Percentiles rank a stretch among this genome's conserved stretches.
These are phyloP conservation scores for Pachysandra terminalis DNA, from an alignment of 164 flowering plant genomes.

Conservation along the genomic window DNA sequence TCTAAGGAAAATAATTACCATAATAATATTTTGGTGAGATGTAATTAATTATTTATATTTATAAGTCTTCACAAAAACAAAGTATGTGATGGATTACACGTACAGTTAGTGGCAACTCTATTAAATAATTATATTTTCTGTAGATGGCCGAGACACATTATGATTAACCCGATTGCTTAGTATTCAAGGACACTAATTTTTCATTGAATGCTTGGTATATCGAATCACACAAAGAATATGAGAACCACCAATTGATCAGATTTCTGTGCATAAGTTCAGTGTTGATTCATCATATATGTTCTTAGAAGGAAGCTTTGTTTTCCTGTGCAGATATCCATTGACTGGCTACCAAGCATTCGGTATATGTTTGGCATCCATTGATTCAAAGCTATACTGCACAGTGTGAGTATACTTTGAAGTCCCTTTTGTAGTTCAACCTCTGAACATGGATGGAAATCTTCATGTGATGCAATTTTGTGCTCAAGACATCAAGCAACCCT, in stretches of 20 bases:
- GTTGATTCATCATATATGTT: not conserved
- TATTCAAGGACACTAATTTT: no score
- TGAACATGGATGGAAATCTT: not conserved
- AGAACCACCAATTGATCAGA: no score
- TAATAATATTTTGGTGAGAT: no score
- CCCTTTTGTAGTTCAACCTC: conserved; percentile 6
- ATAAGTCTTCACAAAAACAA: no score
- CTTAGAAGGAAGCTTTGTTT: not conserved
- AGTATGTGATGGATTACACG: conserved; percentile 91
- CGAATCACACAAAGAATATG: no score
- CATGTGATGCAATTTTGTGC: not conserved
- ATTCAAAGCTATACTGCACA: conserved; percentile 88
- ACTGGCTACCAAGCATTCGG: conserved; percentile 93
- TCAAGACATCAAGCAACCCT: no score
- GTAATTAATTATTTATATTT: no score
- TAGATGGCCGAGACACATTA: not conserved
- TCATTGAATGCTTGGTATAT: no score
- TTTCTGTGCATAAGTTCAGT: no score
- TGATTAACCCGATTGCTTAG: no score
- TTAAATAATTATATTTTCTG: not conserved
- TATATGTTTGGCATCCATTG: conserved; percentile 90
- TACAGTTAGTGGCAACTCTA: conserved; percentile 11
- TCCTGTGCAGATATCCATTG: conserved; percentile 69
- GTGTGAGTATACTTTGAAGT: conserved; percentile 24
- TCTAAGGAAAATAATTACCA: no score